Evolutionary conservation across 805 yeast genomes (phyloP).

Genomic region (Naumovozyma baii): DNA sequence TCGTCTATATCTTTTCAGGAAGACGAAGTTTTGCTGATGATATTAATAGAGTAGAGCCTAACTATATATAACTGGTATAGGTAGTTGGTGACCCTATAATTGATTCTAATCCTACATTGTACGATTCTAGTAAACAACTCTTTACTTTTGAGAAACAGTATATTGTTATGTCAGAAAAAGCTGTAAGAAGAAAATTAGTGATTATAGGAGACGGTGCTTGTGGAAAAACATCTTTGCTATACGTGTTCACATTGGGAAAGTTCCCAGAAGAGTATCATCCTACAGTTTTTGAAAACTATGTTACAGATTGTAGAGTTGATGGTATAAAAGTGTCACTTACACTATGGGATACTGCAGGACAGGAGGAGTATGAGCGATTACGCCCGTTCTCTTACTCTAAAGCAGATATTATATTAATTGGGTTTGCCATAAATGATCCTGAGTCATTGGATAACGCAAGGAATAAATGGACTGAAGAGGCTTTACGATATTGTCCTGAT

Average conservation of each 20-base stretch:
- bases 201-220: slow-evolving; percentile 95
- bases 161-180: slow-evolving; percentile 19
- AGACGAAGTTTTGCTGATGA: too few relatives aligned
- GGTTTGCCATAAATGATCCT: slow-evolving; percentile 75
- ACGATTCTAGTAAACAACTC: too few relatives aligned
- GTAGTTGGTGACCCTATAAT: too few relatives aligned
- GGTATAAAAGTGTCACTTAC: slow-evolving; percentile 85
- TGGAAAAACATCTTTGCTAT: slow-evolving; percentile 84
- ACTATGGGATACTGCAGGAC: slow-evolving; percentile 95
- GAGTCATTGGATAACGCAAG: slow-evolving; percentile 79
- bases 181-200: slow-evolving; percentile 62
- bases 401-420: slow-evolving; percentile 78
- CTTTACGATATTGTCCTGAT: slow-evolving; percentile 65
- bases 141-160: neutral
- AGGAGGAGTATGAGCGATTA: slow-evolving; percentile 85
- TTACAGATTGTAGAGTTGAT: slow-evolving; percentile 87
- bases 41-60: too few relatives aligned
- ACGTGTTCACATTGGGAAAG: slow-evolving; percentile 86
- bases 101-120: too few relatives aligned
- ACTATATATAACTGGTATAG: too few relatives aligned
- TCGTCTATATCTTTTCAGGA: too few relatives aligned
- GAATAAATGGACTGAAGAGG: slow-evolving; percentile 83
- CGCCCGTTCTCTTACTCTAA: slow-evolving; percentile 82
- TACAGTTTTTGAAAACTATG: slow-evolving; percentile 89
- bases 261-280: slow-evolving; percentile 91